These are phyloP conservation scores for Torulaspora maleeae DNA, from an alignment of 805 yeast species.

Conservation along the genomic window DNA sequence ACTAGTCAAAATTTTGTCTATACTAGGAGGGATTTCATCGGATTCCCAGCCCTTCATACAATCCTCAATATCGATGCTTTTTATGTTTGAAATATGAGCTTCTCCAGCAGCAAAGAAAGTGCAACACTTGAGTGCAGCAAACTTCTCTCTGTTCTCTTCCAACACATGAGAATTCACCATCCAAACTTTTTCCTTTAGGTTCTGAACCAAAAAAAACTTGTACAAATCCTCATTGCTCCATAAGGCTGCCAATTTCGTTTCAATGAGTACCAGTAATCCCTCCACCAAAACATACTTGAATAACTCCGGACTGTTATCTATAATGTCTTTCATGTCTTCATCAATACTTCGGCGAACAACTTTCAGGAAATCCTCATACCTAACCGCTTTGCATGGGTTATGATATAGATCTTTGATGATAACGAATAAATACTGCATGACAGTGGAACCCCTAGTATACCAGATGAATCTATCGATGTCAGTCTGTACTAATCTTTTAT, in stretches of 20 bases:
- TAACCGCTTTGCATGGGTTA: conserved; percentile 17
- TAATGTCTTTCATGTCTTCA: conserved; percentile 20
- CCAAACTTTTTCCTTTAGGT: conserved; percentile 29
- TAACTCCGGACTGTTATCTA: conserved; percentile 11
- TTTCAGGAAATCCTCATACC: conserved; percentile 3
- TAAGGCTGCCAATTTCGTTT: conserved; percentile 23
- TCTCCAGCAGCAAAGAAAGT: conserved; percentile 17
- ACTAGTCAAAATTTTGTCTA: conserved; percentile 21
- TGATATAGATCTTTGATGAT: conserved; percentile 26
- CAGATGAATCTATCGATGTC: conserved; percentile 20
- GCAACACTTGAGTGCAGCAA: conserved; percentile 8
- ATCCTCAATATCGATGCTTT: conserved; percentile 19
- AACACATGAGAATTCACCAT: conserved; percentile 4
- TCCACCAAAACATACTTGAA: conserved; percentile 26
- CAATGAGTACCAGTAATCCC: conserved; percentile 23
- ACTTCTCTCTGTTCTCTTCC: not conserved
- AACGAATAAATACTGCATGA: conserved; percentile 32
- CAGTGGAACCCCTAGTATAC: conserved; percentile 32
- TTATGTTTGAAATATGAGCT: conserved; percentile 11
- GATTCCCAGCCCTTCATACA: conserved; percentile 19
- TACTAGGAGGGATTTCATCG: conserved; percentile 13
- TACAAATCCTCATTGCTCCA: conserved; percentile 28
- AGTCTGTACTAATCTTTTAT: conserved; percentile 23
- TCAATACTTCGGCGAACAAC: conserved; percentile 13
- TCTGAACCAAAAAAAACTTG: conserved; percentile 24